Evolutionary conservation across 768 basidiomycete species (phyloP).

Genomic region (Astraeus odoratus): DNA sequence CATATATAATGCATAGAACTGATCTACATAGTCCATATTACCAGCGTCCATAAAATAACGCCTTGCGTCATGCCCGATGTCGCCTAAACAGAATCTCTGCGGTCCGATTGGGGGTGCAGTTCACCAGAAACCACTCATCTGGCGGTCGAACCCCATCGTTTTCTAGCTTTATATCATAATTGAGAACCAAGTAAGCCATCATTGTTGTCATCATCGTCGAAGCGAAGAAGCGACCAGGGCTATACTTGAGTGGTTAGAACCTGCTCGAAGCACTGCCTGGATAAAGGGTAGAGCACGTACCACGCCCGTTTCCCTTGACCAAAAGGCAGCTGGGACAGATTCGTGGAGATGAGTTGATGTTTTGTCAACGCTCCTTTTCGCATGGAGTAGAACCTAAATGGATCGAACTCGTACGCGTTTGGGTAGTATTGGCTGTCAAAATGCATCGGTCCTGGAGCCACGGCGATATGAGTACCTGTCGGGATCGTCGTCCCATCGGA

Average conservation of each 20-base stretch:
- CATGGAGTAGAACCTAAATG: conserved; percentile 34
- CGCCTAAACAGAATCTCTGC: conserved; percentile 34
- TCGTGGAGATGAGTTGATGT: conserved; percentile 25
- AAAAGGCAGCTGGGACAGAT: conserved; percentile 29
- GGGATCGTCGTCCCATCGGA: conserved; percentile 32
- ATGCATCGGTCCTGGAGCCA: conserved; percentile 29
- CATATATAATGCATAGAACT: background rate
- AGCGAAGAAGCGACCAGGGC: conserved; percentile 39
- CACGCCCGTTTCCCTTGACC: conserved; percentile 30
- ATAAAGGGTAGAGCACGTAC: conserved; percentile 15
- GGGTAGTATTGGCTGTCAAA: conserved; percentile 35
- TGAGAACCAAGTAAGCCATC: conserved; percentile 34
- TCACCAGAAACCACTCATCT: conserved; percentile 29
- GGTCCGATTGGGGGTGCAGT: conserved; percentile 29
- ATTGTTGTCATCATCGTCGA: conserved; percentile 33
- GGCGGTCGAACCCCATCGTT: conserved; percentile 29
- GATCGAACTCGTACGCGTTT: conserved; percentile 35
- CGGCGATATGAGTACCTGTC: conserved; percentile 31
- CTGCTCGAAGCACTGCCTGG: background rate
- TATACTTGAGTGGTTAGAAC: conserved; percentile 11
- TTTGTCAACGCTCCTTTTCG: conserved; percentile 17
- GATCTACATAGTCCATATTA: conserved; percentile 6
- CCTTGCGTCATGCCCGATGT: conserved; percentile 11
- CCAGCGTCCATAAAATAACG: conserved; percentile 6
- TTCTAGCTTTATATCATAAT: conserved; percentile 34